Evolutionary conservation across 73 alveolate genomes (phyloP), one percentile per base, ranked within the genome.

Genomic region (Uronychia setigera): DNA sequence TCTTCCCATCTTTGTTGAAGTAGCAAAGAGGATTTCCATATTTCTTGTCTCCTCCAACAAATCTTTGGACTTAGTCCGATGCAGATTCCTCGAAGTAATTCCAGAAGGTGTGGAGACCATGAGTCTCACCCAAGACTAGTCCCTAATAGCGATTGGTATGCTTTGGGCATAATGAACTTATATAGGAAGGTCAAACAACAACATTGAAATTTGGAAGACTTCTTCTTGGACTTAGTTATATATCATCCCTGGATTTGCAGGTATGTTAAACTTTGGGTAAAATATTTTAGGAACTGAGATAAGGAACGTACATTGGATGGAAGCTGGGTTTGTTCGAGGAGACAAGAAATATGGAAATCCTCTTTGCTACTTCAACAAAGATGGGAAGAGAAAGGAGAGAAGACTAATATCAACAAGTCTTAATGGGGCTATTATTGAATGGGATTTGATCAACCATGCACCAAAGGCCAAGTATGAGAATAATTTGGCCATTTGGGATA

Each of bases 391-490:
- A 59, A 80, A 80, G 86, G 74, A 89, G 81, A 87, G 95, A 75
- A 95, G 97, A 84, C 78, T 95, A 60, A 84, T 95, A 35, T 87
- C 97, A n/a, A 84, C 94, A 29, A 96, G 97, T 25, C 88, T 95
- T 27, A 95, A 88, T 88, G 98, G 98, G 14, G 88, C 85, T 74
- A 92, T 95, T 31, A 87, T 95, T 35, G 98, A 95, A 83, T 95
- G 98, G 98, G 93, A 92, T 79, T 84, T 95, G 79, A 80, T 75
- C 84, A 90, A 87, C 25, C 79, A 75, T 28, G 67, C 82, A 58
- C 96, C 97, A 30, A 89, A 84, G 79, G 85, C 79, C 81, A 92
- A 78, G 57, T 90, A 80, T 80, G 79, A 93, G 33, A 81, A 88
- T 35, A 87, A 95, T 78, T 74, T 92, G 5, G 93, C 97, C 30